phyloP scores from a whole-genome alignment of 306 rosid species.

The Sechiopsis laciniata region DNA sequence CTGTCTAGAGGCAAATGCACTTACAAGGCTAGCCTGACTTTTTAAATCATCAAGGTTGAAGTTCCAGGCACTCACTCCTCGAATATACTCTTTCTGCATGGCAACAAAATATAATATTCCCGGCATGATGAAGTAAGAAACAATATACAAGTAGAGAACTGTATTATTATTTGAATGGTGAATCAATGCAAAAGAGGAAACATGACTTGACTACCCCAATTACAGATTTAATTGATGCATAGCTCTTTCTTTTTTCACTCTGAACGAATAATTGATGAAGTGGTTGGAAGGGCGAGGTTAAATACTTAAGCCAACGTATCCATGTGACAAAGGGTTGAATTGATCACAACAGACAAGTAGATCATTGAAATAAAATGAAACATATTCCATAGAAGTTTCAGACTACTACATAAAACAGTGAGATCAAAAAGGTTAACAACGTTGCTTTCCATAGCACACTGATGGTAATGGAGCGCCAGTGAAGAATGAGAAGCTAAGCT shows the following conservation, averaged over 20 bases:
- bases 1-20: constrained; percentile 25
- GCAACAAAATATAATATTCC: constrained; percentile 21
- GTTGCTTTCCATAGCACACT: too few relatives aligned
- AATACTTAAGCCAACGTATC: not conserved
- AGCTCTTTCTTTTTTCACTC: not conserved
- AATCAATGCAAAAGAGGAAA: constrained; percentile 2
- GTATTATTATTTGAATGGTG: not conserved
- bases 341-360: not conserved
- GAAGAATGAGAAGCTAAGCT: not conserved
- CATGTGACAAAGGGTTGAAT: not conserved
- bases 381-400: not conserved
- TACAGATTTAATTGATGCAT: not conserved
- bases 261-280: not conserved
- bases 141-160: not conserved
- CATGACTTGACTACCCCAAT: not conserved
- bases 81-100: constrained; percentile 83
- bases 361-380: not conserved
- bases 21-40: constrained; percentile 92
- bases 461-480: too few relatives aligned
- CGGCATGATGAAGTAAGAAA: not conserved
- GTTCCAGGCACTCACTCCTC: constrained; percentile 99
- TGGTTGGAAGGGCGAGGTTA: not conserved
- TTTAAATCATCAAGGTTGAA: constrained; percentile 87
- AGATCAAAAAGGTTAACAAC: not conserved
- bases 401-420: not conserved